Evolutionary conservation across 2,329 filamentous ascomycete species (phyloP), one percentile per base, ranked within the genome.

Genomic region (Thelonectria discophora): DNA sequence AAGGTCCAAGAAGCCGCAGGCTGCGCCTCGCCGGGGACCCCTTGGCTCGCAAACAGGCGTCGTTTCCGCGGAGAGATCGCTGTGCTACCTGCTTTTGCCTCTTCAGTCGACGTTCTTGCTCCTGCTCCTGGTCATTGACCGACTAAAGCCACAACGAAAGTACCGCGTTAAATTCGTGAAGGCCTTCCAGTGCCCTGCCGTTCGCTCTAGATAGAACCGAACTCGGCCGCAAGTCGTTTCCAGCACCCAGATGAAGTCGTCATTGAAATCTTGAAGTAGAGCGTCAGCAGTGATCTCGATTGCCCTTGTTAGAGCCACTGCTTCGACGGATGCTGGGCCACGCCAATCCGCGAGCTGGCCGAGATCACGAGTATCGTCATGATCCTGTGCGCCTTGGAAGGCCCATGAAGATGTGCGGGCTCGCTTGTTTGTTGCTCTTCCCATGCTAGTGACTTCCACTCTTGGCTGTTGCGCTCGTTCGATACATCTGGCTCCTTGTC

Each of bases 101-200:
- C 24, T 24, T 24, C 7, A 34, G 9, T 11, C 3, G 32, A 34
- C 12, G 32, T 3, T 20, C 10, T 18, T 18, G 42, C 3, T 17
- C 13, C 8, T 7, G 42, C 40, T 18, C 30, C 17, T 30, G 48
- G 21, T 50, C 18, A 10, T 46, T 9, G 12, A 68, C 63, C 5
- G 63, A 68, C 60, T 67, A 74, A 0, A 74, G 10, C 74, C 74
- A 75, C 3, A 75, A 50, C 1, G 74, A 76, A 8, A 76, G 55
- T 2, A 65, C 72, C 7, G 74, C 71, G 5, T 75, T 71, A 15
- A 75, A 62, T 34, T 71, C 65, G 4, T 64, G 37, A 55, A 51
- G n/a, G 64, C 65, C 21, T 55, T 69, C 73, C 72, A 24, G 24
- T 24, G 24, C 24, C 24, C 7, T 4, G 4, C 7, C 24, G 7